Evolutionary conservation across 2,329 filamentous ascomycete species (phyloP).

Genomic region (Ceratocystis cubensis): DNA sequence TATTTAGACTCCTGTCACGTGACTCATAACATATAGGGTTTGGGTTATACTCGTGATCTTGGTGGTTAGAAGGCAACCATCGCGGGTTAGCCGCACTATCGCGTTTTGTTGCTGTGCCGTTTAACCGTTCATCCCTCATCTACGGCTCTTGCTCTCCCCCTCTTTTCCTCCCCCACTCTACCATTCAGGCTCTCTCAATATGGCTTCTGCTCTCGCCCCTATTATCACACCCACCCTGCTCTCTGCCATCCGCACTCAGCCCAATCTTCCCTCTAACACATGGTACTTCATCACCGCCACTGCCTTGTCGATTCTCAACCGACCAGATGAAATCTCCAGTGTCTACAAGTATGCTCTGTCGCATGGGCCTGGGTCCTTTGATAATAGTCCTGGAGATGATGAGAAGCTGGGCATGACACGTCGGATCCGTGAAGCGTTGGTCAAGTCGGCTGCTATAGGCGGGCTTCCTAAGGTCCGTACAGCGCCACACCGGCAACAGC

Average conservation of each 20-base stretch:
- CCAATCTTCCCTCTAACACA: slow-evolving; percentile 33
- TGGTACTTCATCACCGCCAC: slow-evolving; percentile 40
- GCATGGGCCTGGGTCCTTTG: slow-evolving; percentile 24
- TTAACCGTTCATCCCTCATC: no score
- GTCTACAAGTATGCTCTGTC: slow-evolving; percentile 35
- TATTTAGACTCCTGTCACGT: background rate
- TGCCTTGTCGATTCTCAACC: slow-evolving; percentile 36
- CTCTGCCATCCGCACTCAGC: slow-evolving; percentile 31
- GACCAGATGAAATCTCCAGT: slow-evolving; percentile 36
- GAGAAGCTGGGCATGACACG: slow-evolving; percentile 35
- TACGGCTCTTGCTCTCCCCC: background rate
- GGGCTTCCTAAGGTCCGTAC: slow-evolving; percentile 38
- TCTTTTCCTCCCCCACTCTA: background rate
- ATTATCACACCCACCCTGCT: slow-evolving; percentile 33
- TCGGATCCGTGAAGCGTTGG: slow-evolving; percentile 37
- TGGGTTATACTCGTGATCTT: background rate
- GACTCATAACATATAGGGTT: background rate
- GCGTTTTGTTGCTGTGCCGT: no score
- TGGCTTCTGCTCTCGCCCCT: slow-evolving; percentile 17
- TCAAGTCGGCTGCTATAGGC: slow-evolving; percentile 37
- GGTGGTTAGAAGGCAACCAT: background rate
- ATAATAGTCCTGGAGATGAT: slow-evolving; percentile 25
- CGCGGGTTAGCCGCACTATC: no score
- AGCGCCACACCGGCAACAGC: background rate
- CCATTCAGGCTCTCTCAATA: background rate